Conservation (phyloP, 1,139 yeast species). For the Diutina siamensis region DNA sequence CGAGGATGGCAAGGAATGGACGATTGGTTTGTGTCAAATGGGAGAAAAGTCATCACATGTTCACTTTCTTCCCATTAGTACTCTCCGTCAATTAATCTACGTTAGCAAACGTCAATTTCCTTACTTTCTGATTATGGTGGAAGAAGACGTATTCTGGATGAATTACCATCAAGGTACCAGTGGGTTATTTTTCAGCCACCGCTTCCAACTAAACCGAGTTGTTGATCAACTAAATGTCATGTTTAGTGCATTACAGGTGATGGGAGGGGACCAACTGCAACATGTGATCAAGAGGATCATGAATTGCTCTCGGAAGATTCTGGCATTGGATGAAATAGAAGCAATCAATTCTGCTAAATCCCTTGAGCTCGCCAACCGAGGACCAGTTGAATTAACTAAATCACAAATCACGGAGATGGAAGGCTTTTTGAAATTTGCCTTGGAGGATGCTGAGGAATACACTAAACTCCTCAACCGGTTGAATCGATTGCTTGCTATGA, state of each 20-base stretch:
- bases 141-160: conserved; percentile 20
- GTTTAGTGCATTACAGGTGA: not conserved
- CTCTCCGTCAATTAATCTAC: conserved; percentile 25
- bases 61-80: conserved; percentile 17
- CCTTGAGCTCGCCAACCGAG: conserved; percentile 8
- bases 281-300: not conserved
- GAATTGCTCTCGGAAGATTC: conserved; percentile 9
- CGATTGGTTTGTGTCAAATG: not conserved
- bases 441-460: conserved; percentile 32
- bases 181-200: conserved; percentile 23
- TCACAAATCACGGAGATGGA: conserved; percentile 37
- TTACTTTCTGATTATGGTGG: not conserved
- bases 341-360: conserved; percentile 10
- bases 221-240: conserved; percentile 17
- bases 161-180: conserved; percentile 20
- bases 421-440: conserved; percentile 43
- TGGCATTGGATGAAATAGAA: conserved; percentile 25
- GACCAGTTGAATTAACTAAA: conserved; percentile 17
- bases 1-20: not conserved
- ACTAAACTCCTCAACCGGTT: conserved; percentile 22
- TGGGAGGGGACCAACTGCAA: not conserved
- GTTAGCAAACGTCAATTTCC: conserved; percentile 18
- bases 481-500: conserved; percentile 31
- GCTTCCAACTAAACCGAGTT: conserved; percentile 33
- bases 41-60: no score